Conservation (phyloP, 73 alveolate species). For the Stentor roeselii region DNA sequence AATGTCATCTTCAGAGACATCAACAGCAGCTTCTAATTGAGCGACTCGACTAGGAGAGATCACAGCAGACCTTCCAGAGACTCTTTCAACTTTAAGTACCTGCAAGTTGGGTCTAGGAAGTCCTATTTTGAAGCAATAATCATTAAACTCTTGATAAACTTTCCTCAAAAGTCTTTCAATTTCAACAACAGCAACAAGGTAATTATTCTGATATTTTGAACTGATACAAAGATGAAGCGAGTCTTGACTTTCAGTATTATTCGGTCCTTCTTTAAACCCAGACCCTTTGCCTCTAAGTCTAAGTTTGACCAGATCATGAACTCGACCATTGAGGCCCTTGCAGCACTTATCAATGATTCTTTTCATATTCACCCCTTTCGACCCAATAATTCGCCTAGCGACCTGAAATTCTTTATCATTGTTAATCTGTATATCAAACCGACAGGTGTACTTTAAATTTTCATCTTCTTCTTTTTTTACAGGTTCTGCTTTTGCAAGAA, state of each 20-base stretch:
- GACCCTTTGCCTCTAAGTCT: constrained; percentile 98
- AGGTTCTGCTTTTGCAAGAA: too few relatives aligned
- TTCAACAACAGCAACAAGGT: constrained; percentile 23
- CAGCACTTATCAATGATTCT: constrained; percentile 83
- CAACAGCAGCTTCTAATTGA: not conserved
- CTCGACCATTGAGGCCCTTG: constrained; percentile 54
- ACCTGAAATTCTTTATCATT: constrained; percentile 97
- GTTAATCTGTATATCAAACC: constrained; percentile 92
- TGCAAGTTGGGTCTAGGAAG: not conserved
- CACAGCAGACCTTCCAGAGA: not conserved
- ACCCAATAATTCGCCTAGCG: constrained; percentile 94
- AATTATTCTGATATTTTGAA: constrained; percentile 70
- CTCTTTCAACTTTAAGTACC: not conserved
- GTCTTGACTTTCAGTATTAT: constrained; percentile 83
- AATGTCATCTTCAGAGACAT: constrained; percentile 27
- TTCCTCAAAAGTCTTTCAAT: not conserved
- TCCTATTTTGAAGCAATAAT: constrained; percentile 29
- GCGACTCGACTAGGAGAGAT: not conserved
- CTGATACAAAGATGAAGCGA: constrained; percentile 95
- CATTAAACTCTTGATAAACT: constrained; percentile 22
- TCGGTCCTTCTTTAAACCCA: constrained; percentile 98
- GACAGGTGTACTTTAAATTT: constrained; percentile 85
- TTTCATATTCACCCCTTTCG: constrained; percentile 96
- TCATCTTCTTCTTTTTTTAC: too few relatives aligned
- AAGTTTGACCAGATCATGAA: constrained; percentile 76